Percentiles rank a stretch among this genome's conserved stretches.
phyloP scores from a whole-genome alignment of 2,329 filamentous ascomycete genomes.

The Phialocephala subalpina region DNA sequence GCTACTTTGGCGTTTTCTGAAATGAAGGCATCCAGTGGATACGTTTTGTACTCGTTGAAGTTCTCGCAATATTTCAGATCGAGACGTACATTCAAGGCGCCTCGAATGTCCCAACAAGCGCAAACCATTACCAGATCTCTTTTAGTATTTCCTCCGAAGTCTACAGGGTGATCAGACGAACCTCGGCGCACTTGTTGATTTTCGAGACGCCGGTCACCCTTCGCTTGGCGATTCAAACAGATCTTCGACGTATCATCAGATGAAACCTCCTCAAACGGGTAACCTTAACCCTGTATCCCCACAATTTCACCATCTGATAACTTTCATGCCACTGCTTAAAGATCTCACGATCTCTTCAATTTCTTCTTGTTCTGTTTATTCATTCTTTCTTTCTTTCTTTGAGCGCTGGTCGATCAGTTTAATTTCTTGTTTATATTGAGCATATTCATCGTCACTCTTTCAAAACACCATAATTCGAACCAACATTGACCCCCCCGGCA shows the following conservation, averaged over 20 bases:
- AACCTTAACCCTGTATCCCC: slow-evolving; percentile 12
- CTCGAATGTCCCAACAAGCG: not conserved
- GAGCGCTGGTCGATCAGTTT: slow-evolving; percentile 28
- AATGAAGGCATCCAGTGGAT: too few species aligned
- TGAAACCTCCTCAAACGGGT: slow-evolving; percentile 17
- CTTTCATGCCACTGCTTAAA: slow-evolving; percentile 27
- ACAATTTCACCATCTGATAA: slow-evolving; percentile 9
- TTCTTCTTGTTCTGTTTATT: not conserved
- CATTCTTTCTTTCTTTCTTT: slow-evolving; percentile 21
- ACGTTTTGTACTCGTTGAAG: not conserved
- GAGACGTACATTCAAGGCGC: not conserved
- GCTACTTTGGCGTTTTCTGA: too few species aligned
- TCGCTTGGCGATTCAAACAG: slow-evolving; percentile 13
- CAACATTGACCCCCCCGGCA: too few species aligned
- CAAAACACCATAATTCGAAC: not conserved
- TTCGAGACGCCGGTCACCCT: slow-evolving; percentile 16
- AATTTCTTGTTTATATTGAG: slow-evolving; percentile 10
- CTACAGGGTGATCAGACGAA: slow-evolving; percentile 31
- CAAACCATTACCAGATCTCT: not conserved
- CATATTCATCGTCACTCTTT: not conserved
- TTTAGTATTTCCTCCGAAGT: not conserved
- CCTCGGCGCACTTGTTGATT: not conserved
- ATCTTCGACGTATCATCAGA: slow-evolving; percentile 16
- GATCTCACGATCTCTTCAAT: slow-evolving; percentile 1
- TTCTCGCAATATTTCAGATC: not conserved